A percentile compares a stretch with the other conserved stretches of the same genome.
Evolutionary conservation across 495 filamentous ascomycete genomes (phyloP).

Genomic region (Podospora pseudopauciseta): DNA sequence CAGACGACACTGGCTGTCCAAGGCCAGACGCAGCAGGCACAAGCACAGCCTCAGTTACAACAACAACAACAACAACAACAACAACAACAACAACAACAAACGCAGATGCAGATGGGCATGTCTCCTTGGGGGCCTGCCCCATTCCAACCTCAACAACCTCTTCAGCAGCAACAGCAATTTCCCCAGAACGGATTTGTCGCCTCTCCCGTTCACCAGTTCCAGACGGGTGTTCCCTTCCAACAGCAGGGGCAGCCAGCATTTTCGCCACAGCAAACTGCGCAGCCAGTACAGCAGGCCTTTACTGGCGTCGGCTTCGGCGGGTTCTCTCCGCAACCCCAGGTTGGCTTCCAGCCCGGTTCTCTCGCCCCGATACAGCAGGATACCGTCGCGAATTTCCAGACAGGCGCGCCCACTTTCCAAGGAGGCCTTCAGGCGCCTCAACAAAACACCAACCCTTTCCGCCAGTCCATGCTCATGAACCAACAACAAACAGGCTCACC

Average conservation of each 20-base stretch:
- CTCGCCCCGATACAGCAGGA: conserved; percentile 65
- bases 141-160: conserved; percentile 32
- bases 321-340: conserved; percentile 64
- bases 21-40: conserved; percentile 18
- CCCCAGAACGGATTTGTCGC: conserved; percentile 50
- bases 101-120: conserved; percentile 33
- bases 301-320: conserved; percentile 87
- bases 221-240: conserved; percentile 47
- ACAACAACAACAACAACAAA: conserved; percentile 18
- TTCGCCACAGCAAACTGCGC: conserved; percentile 41
- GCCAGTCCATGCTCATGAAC: conserved; percentile 74
- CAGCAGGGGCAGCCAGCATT: conserved; percentile 46
- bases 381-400: conserved; percentile 50
- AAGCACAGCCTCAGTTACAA: conserved; percentile 31
- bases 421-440: conserved; percentile 46
- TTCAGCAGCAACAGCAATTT: conserved; percentile 33
- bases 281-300: conserved; percentile 47
- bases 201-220: conserved; percentile 45
- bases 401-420: conserved; percentile 34
- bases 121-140: conserved; percentile 31
- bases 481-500: conserved; percentile 43
- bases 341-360: conserved; percentile 49
- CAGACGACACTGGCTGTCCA: conserved; percentile 67
- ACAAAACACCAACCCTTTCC: conserved; percentile 81
- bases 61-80: conserved; percentile 15